These are phyloP conservation scores for Zarea fungicola DNA, from an alignment of 2,329 filamentous ascomycete genomes.

Conservation along the genomic window DNA sequence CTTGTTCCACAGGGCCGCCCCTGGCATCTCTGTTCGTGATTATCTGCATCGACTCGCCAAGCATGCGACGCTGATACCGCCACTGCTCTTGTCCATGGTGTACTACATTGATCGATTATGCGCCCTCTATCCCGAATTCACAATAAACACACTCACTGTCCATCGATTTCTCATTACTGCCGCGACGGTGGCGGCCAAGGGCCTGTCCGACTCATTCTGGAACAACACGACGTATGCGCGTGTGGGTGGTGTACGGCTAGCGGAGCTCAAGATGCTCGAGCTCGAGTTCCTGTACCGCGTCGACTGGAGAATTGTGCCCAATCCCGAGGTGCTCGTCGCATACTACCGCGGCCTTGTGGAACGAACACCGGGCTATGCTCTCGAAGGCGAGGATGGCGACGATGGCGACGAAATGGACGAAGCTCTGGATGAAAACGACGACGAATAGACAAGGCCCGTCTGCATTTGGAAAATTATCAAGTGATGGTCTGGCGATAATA, in stretches of 20 bases:
- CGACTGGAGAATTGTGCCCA: conserved; percentile 95
- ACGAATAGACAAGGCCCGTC: neutral
- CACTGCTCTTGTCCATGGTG: conserved; percentile 95
- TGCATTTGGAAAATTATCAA: no score
- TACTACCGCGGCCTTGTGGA: conserved; percentile 88
- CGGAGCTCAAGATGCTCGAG: conserved; percentile 85
- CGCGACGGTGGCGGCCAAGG: conserved; percentile 92
- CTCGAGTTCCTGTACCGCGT: conserved; percentile 89
- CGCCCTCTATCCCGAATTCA: conserved; percentile 87
- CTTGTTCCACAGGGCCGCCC: conserved; percentile 49
- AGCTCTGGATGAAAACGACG: neutral
- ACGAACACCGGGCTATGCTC: conserved; percentile 50
- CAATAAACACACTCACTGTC: conserved; percentile 91
- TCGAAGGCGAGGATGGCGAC: conserved; percentile 36
- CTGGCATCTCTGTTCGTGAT: conserved; percentile 89
- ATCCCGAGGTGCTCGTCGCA: conserved; percentile 86
- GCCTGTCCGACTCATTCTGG: conserved; percentile 95
- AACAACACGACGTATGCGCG: conserved; percentile 95
- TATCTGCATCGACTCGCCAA: conserved; percentile 90
- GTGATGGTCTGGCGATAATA: no score
- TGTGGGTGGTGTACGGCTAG: conserved; percentile 85
- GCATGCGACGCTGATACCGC: conserved; percentile 88
- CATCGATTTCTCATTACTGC: conserved; percentile 96
- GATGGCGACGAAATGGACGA: conserved; percentile 18
- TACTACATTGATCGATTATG: conserved; percentile 97